phyloP scores from a whole-genome alignment of 257 asterid species.

The Nicotiana tomentosiformis region DNA sequence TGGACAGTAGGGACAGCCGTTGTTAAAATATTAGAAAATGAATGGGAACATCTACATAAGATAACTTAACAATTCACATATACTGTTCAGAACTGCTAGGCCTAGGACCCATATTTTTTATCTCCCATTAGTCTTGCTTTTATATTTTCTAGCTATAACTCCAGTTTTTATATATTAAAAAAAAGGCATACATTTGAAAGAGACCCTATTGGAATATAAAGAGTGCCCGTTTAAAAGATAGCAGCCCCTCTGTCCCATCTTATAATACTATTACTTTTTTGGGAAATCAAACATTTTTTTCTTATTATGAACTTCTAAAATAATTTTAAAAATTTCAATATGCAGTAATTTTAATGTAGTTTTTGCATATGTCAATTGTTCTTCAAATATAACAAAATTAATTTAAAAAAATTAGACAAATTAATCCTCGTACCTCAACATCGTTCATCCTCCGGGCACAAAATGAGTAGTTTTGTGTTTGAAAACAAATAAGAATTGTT shows the following conservation, averaged over 20 bases:
- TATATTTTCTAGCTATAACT: too few relatives aligned
- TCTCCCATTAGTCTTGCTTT: background rate
- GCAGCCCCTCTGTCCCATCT: constrained; percentile 1
- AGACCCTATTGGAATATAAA: background rate
- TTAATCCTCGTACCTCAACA: background rate
- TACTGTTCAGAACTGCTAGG: background rate
- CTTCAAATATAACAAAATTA: background rate
- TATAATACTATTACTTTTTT: background rate
- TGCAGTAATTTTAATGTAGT: background rate
- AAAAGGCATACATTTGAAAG: background rate
- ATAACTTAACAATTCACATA: background rate
- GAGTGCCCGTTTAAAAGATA: background rate
- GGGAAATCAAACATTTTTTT: background rate
- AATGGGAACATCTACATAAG: background rate
- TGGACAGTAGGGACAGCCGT: background rate
- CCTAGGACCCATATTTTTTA: background rate
- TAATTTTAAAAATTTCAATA: background rate
- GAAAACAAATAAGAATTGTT: background rate
- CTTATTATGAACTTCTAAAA: background rate
- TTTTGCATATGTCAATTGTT: background rate
- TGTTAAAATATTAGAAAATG: background rate
- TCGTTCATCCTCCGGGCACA: background rate
- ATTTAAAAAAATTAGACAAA: background rate
- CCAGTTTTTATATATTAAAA: background rate
- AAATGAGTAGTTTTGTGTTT: background rate